Evolutionary conservation across 2,329 filamentous ascomycete species (phyloP).

Genomic region (Myrmaecium sp.): DNA sequence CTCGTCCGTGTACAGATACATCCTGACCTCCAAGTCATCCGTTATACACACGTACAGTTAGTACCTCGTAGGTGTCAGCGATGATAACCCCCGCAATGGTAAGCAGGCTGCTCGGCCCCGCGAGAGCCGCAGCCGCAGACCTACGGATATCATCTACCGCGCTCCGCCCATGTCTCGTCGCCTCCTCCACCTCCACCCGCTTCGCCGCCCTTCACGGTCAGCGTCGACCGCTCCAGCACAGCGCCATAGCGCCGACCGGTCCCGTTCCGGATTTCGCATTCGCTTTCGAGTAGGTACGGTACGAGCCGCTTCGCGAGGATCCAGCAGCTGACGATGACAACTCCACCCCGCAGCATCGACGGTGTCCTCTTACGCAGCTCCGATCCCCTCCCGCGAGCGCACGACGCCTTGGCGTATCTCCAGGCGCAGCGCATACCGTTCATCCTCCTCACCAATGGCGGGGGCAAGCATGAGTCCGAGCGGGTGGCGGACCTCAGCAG

Average conservation of each 20-base stretch:
- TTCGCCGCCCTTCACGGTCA: constrained; percentile 6
- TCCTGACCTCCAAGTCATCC: no score
- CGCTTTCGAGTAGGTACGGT: constrained; percentile 34
- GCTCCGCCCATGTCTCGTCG: no score
- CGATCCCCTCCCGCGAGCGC: constrained; percentile 61
- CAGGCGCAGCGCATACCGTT: constrained; percentile 66
- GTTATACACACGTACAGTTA: no score
- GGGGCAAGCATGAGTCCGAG: constrained; percentile 64
- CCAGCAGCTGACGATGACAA: constrained; percentile 10
- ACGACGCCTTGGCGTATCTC: constrained; percentile 55
- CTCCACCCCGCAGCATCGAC: constrained; percentile 51
- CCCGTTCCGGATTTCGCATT: constrained; percentile 34
- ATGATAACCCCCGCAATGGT: no score
- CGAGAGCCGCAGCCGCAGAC: no score
- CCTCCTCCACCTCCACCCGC: constrained; percentile 12
- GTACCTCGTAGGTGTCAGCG: no score
- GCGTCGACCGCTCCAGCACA: background rate
- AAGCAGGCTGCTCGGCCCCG: no score
- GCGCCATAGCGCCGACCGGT: no score
- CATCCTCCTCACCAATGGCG: constrained; percentile 90
- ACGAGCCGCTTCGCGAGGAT: constrained; percentile 17
- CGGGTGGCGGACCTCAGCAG: constrained; percentile 53
- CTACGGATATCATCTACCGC: no score
- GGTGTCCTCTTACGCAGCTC: constrained; percentile 82
- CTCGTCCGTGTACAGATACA: no score